Evolutionary conservation across 2,329 filamentous ascomycete species (phyloP), one percentile per base, ranked within the genome.

Genomic region (Claviceps purpurea): DNA sequence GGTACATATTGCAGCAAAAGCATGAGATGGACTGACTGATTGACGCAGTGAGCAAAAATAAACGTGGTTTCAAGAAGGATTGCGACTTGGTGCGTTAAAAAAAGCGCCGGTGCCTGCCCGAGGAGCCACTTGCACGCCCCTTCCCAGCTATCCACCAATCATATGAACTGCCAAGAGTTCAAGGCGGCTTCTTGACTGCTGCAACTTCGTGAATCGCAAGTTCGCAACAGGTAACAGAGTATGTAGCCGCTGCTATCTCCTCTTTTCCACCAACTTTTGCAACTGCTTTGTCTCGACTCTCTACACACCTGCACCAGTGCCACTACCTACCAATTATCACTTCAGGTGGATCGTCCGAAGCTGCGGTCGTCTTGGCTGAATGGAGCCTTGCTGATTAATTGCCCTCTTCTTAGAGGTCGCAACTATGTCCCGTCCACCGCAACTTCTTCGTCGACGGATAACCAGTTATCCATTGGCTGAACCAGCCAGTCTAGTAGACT

Each of bases 351-450:
- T 14, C 42, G 20, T 24, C 20, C 42, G 3, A 50, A 39, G 24
- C 24, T 37, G 37, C 44, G 39, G 30, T 38, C 40, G 42, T 48
- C 47, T 18, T 41, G 26, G 10, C 34, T 20, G 42, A 18, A 41
- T 38, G 48, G 45, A 46, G 54, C 56, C 55, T 47, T 56, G 64
- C 65, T 66, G 64, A 67, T 63, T 67, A 67, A 67, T 67, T 63
- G 49, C 60, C 59, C 49, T 45, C 58, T 59, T 61, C 60, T 66
- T 58, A 67, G 59, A 67, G 65, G 65, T 55, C 43, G 45, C 39
- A 4, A 14, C 50, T 46, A 24, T 47, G 43, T 47, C 48, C 50
- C 16, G 50, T 26, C 16, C 39, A 51, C 26, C 44, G 41, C 40
- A 41, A 50, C 50, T n/a, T 24, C 40, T 45, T 38, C 22, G 18